Conservation (phyloP, 2,329 filamentous ascomycete genomes). For the Phoma sp. region DNA sequence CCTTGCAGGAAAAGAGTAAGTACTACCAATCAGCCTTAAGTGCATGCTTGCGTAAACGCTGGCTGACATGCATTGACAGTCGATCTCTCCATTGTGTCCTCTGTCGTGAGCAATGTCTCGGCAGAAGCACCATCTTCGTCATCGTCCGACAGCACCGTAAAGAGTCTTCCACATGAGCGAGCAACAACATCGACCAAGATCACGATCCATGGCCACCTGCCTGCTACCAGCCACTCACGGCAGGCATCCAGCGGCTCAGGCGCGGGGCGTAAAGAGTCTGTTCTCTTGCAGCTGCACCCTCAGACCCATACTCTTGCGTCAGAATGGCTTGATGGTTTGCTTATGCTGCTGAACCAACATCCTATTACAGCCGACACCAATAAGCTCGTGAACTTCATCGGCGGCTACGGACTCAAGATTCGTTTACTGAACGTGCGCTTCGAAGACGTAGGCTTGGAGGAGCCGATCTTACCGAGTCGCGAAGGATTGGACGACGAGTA, state of each 20-base stretch:
- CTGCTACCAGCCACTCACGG: conserved; percentile 40
- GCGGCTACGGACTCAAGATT: conserved; percentile 92
- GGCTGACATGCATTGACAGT: conserved; percentile 57
- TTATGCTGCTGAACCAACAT: conserved; percentile 93
- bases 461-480: conserved; percentile 78
- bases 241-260: conserved; percentile 42
- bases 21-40: conserved; percentile 17
- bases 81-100: conserved; percentile 86
- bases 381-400: conserved; percentile 84
- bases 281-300: conserved; percentile 84
- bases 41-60: conserved; percentile 27
- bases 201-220: conserved; percentile 80
- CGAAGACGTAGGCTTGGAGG: conserved; percentile 75
- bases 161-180: conserved; percentile 36
- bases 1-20: conserved; percentile 75
- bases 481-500: conserved; percentile 92
- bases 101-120: conserved; percentile 91
- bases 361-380: conserved; percentile 97
- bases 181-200: conserved; percentile 76
- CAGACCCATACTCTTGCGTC: conserved; percentile 82
- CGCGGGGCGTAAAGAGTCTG: conserved; percentile 65
- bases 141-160: conserved; percentile 58
- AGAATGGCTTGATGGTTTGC: conserved; percentile 93
- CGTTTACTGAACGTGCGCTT: conserved; percentile 88
- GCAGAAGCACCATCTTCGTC: conserved; percentile 62